Percentiles rank a stretch among this genome's conserved stretches.
Conservation (phyloP, 306 rosid species). For the Cyclanthera cordifolia region DNA sequence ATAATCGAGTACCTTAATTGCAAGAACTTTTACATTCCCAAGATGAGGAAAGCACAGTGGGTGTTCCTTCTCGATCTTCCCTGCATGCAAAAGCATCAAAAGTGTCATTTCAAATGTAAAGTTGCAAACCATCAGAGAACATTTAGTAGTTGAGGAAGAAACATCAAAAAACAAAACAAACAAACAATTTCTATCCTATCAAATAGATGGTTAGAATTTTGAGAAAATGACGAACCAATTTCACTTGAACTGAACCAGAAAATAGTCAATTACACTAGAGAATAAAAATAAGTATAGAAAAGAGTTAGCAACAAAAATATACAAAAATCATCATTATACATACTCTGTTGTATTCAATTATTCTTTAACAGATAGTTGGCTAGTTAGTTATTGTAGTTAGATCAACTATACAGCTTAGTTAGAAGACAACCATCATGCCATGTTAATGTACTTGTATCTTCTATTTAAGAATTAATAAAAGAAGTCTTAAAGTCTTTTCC, state of each 20-base stretch:
- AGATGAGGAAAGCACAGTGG: slow-evolving; percentile 20
- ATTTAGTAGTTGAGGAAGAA: neutral
- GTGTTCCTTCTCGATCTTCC: slow-evolving; percentile 31
- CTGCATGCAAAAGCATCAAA: slow-evolving; percentile 16
- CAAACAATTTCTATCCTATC: neutral
- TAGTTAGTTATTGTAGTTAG: too few relatives aligned
- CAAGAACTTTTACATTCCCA: slow-evolving; percentile 23
- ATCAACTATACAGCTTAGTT: too few relatives aligned
- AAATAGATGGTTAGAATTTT: too few relatives aligned
- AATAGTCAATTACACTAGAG: neutral
- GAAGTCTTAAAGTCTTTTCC: too few relatives aligned
- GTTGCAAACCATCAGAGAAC: neutral
- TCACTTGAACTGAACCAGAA: neutral
- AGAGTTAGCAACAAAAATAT: neutral
- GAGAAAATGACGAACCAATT: too few relatives aligned
- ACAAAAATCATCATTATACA: too few relatives aligned
- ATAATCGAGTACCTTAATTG: slow-evolving; percentile 26
- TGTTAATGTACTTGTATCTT: too few relatives aligned
- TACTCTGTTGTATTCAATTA: too few relatives aligned
- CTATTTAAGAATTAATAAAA: too few relatives aligned
- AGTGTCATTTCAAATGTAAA: slow-evolving; percentile 2
- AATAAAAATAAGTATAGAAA: neutral
- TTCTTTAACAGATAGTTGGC: too few relatives aligned
- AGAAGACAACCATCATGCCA: too few relatives aligned
- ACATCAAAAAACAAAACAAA: neutral